A percentile compares a stretch with the other conserved stretches of the same genome.
Evolutionary conservation across 768 basidiomycete species (phyloP).

Genomic region (Pleurotus eryngii): DNA sequence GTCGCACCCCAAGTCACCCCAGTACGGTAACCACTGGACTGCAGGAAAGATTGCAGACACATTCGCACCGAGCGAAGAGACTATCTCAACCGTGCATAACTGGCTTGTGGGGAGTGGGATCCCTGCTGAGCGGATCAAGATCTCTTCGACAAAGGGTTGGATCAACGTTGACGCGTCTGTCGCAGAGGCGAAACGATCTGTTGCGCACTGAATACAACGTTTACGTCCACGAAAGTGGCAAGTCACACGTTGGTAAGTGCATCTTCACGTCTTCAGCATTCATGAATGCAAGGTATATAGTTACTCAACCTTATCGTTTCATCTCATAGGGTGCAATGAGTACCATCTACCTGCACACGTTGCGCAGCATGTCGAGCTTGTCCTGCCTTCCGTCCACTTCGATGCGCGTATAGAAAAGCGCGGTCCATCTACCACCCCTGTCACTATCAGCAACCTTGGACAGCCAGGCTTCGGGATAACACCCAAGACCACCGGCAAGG

Average conservation of each 20-base stretch:
- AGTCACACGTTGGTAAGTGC: slow-evolving; percentile 34
- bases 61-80: slow-evolving; percentile 42
- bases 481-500: slow-evolving; percentile 21
- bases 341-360: slow-evolving; percentile 35
- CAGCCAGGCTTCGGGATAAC: slow-evolving; percentile 21
- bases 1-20: slow-evolving; percentile 46
- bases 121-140: slow-evolving; percentile 28
- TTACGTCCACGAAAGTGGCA: slow-evolving; percentile 34
- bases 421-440: slow-evolving; percentile 3
- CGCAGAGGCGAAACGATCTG: slow-evolving; percentile 39
- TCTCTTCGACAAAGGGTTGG: slow-evolving; percentile 38
- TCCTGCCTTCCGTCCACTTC: slow-evolving; percentile 36
- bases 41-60: slow-evolving; percentile 38
- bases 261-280: background rate
- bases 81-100: slow-evolving; percentile 35
- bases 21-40: slow-evolving; percentile 50
- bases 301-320: background rate
- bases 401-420: slow-evolving; percentile 27
- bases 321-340: slow-evolving; percentile 25
- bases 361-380: slow-evolving; percentile 34
- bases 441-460: slow-evolving; percentile 13
- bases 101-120: slow-evolving; percentile 46
- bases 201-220: slow-evolving; percentile 42
- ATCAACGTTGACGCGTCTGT: slow-evolving; percentile 36
- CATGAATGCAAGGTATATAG: too few relatives aligned